phyloP scores from a whole-genome alignment of 164 flowering plant genomes.

The Houttuynia cordata region DNA sequence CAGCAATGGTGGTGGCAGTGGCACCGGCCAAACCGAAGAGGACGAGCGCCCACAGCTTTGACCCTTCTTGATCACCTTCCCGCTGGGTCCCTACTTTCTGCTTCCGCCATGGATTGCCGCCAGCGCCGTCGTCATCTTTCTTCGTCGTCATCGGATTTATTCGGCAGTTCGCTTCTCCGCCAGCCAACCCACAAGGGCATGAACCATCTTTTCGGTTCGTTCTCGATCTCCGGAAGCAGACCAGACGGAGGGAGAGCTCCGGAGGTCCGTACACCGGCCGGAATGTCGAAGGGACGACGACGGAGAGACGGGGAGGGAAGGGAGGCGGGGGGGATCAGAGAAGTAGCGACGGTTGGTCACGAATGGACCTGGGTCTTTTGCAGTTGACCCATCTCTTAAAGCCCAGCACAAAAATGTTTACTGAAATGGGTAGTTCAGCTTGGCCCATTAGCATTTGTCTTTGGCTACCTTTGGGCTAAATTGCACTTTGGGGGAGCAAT shows the following conservation, averaged over 20 bases:
- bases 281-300: no score
- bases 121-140: not conserved
- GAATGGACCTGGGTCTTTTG: no score
- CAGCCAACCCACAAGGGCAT: not conserved
- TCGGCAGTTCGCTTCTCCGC: not conserved
- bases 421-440: no score
- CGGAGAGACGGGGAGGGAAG: no score
- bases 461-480: no score
- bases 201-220: not conserved
- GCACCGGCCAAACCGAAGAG: slow-evolving; percentile 65
- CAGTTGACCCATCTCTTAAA: no score
- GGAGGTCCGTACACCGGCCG: not conserved
- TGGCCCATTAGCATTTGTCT: no score
- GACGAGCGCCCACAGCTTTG: slow-evolving; percentile 52
- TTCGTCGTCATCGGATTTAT: not conserved
- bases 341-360: no score
- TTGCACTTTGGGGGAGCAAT: no score
- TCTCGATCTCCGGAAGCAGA: not conserved
- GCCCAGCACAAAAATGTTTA: no score
- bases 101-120: not conserved
- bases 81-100: not conserved
- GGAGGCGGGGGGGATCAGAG: no score
- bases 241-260: not conserved
- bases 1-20: slow-evolving; percentile 60
- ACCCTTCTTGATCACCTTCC: slow-evolving; percentile 15